Conservation (phyloP, 441 rosid genomes). For the Jatropha multifida region DNA sequence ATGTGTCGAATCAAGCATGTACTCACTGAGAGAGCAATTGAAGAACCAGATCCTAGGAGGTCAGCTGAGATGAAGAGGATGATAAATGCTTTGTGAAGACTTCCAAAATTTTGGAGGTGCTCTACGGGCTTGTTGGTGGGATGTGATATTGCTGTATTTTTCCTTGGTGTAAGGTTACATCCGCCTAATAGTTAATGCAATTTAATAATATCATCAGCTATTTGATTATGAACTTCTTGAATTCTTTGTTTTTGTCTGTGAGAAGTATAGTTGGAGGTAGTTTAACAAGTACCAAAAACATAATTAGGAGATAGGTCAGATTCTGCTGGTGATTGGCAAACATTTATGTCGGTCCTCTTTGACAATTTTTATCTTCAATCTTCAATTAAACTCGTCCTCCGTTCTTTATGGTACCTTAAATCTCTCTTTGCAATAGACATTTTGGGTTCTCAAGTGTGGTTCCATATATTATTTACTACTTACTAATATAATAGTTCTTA, state of each 20-base stretch:
- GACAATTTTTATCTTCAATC: neutral
- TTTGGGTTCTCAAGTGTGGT: neutral
- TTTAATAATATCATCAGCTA: neutral
- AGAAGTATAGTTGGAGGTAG: constrained; percentile 4
- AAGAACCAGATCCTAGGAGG: constrained; percentile 80
- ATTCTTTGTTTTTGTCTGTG: neutral
- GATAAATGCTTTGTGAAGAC: constrained; percentile 74
- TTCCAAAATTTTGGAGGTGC: neutral
- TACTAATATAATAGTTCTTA: neutral
- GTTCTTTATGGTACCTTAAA: neutral
- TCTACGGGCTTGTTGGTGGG: constrained; percentile 3
- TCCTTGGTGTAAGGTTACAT: neutral
- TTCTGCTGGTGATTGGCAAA: neutral
- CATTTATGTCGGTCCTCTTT: neutral
- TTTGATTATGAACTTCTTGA: constrained; percentile 1
- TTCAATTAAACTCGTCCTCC: neutral
- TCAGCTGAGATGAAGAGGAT: constrained; percentile 92
- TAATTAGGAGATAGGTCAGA: constrained; percentile 6
- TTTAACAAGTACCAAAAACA: neutral
- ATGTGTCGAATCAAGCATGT: constrained; percentile 93
- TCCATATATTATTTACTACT: neutral
- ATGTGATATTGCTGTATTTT: constrained; percentile 14
- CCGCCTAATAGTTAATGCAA: neutral
- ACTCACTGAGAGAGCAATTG: constrained; percentile 88
- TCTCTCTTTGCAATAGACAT: neutral